Evolutionary conservation across 140 eudicot genomes (phyloP).

Genomic region (Erigeron philadelphicus): DNA sequence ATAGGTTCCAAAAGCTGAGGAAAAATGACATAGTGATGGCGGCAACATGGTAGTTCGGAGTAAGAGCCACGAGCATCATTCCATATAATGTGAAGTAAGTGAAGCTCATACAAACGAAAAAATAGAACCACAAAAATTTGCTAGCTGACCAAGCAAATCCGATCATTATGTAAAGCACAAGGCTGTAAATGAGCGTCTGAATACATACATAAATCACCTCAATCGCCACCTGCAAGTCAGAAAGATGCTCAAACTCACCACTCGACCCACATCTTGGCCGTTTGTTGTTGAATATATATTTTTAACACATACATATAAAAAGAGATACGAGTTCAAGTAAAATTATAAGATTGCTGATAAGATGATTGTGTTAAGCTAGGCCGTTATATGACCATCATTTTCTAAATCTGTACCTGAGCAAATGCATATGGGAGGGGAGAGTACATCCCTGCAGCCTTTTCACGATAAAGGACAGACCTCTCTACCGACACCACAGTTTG

Average conservation of each 20-base stretch:
- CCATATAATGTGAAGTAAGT: slow-evolving; percentile 69
- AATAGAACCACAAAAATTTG: slow-evolving; percentile 64
- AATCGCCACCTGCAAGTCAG: slow-evolving; percentile 41
- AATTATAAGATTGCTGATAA: too few species aligned
- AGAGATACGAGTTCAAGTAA: too few species aligned
- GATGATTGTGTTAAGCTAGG: too few species aligned
- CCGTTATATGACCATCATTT: too few species aligned
- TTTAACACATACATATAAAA: too few species aligned
- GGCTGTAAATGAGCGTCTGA: slow-evolving; percentile 52
- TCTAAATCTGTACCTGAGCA: slow-evolving; percentile 44
- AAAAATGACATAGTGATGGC: slow-evolving; percentile 66
- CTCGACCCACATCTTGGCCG: background rate
- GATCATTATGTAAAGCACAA: slow-evolving; percentile 63
- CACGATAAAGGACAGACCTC: slow-evolving; percentile 59
- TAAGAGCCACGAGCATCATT: slow-evolving; percentile 80
- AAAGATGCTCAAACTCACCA: background rate
- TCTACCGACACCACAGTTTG: slow-evolving; percentile 59
- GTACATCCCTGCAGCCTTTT: slow-evolving; percentile 71
- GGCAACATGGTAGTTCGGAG: slow-evolving; percentile 66
- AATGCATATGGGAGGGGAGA: slow-evolving; percentile 66
- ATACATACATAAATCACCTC: slow-evolving; percentile 50
- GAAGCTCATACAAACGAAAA: slow-evolving; percentile 62
- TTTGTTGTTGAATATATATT: too few species aligned
- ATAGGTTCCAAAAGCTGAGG: slow-evolving; percentile 76
- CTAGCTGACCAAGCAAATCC: slow-evolving; percentile 56